Evolutionary conservation across 768 basidiomycete genomes (phyloP).

Genomic region (Termitomyces sp.): DNA sequence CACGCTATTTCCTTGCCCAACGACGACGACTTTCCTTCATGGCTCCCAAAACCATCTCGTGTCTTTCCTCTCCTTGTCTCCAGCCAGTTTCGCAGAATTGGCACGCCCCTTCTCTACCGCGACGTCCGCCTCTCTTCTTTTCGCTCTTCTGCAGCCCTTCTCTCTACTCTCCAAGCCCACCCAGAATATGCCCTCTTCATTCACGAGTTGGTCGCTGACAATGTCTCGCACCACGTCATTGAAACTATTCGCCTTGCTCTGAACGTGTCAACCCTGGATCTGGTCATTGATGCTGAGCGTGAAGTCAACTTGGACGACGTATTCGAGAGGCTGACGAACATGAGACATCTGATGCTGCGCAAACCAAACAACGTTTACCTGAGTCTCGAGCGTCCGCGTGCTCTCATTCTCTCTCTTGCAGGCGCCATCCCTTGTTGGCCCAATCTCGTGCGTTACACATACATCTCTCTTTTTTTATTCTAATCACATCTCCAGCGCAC

Average conservation of each 20-base stretch:
- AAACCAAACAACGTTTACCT: slow-evolving; percentile 50
- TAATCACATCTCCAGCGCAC: slow-evolving; percentile 32
- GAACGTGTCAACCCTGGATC: slow-evolving; percentile 25
- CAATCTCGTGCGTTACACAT: slow-evolving; percentile 36
- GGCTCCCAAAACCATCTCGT: no score
- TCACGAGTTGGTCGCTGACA: slow-evolving; percentile 33
- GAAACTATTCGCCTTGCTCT: slow-evolving; percentile 27
- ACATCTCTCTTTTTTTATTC: neutral
- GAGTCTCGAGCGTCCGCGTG: slow-evolving; percentile 40
- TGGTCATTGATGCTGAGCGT: slow-evolving; percentile 20
- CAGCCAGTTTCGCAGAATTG: slow-evolving; percentile 48
- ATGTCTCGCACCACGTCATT: slow-evolving; percentile 33
- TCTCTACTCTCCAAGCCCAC: slow-evolving; percentile 28
- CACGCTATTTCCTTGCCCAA: neutral
- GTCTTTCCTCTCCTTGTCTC: slow-evolving; percentile 43
- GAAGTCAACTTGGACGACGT: slow-evolving; percentile 29
- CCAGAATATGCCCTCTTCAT: slow-evolving; percentile 35
- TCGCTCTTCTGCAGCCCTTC: slow-evolving; percentile 32
- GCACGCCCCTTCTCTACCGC: slow-evolving; percentile 52
- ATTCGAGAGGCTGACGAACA: slow-evolving; percentile 26
- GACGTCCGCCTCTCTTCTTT: slow-evolving; percentile 38
- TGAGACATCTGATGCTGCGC: slow-evolving; percentile 46
- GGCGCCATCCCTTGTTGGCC: slow-evolving; percentile 36
- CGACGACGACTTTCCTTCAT: no score
- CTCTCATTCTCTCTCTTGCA: slow-evolving; percentile 40